These are phyloP conservation scores for Acacia concinna DNA, from an alignment of 331 rosid species.

Conservation along the genomic window DNA sequence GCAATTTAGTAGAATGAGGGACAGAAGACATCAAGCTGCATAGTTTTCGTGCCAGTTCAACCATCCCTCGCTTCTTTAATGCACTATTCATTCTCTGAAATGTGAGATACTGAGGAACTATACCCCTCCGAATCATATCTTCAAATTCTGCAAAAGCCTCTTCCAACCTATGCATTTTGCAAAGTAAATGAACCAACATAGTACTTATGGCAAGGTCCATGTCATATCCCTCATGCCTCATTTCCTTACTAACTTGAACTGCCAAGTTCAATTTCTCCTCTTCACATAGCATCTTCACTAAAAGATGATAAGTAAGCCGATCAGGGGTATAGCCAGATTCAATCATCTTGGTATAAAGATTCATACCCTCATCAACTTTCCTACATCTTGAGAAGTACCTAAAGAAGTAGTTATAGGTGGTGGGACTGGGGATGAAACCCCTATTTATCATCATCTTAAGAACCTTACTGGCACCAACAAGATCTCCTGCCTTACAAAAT, in stretches of 20 bases:
- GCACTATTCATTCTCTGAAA: constrained; percentile 63
- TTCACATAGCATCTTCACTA: constrained; percentile 87
- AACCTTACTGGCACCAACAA: constrained; percentile 77
- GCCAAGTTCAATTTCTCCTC: constrained; percentile 75
- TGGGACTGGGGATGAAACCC: constrained; percentile 67
- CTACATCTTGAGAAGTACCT: constrained; percentile 70
- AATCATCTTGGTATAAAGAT: constrained; percentile 76
- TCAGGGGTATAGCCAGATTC: constrained; percentile 79
- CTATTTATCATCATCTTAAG: constrained; percentile 82
- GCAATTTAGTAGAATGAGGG: constrained; percentile 70
- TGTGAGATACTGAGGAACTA: constrained; percentile 84
- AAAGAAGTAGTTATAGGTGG: constrained; percentile 88
- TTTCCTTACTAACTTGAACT: constrained; percentile 76
- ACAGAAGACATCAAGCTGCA: constrained; percentile 71
- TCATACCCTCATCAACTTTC: constrained; percentile 88
- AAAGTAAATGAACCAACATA: constrained; percentile 73
- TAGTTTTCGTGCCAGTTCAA: constrained; percentile 60
- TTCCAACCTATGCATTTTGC: constrained; percentile 68
- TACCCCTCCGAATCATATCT: constrained; percentile 78
- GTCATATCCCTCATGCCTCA: constrained; percentile 74
- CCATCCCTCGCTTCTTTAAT: constrained; percentile 62
- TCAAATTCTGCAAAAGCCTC: constrained; percentile 75
- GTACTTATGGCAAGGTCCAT: constrained; percentile 84
- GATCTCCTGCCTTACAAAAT: constrained; percentile 81
- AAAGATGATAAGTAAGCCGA: constrained; percentile 77